These are phyloP conservation scores for Heterobasidion irregulare DNA, from an alignment of 1,284 basidiomycete species.

Conservation along the genomic window DNA sequence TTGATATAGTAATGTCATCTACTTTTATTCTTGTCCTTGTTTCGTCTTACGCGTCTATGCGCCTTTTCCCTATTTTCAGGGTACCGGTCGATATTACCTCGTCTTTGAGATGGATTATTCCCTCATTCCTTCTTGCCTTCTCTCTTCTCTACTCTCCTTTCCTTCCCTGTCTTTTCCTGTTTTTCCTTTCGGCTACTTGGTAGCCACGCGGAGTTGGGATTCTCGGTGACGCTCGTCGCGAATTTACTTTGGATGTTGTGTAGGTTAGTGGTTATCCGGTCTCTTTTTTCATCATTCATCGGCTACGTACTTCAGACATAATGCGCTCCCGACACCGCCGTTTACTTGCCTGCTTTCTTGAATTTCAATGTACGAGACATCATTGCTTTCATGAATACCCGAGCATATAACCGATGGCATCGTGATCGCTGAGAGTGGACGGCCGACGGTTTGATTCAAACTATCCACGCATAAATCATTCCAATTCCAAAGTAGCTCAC, in stretches of 20 bases:
- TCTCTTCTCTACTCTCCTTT: neutral
- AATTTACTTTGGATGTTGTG: neutral
- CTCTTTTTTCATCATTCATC: neutral
- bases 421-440: too few species aligned
- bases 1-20: constrained; percentile 1
- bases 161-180: too few species aligned
- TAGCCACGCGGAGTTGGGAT: too few species aligned
- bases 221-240: neutral
- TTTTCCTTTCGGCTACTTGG: too few species aligned
- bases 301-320: neutral
- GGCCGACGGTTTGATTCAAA: too few species aligned
- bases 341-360: neutral
- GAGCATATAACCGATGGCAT: too few species aligned
- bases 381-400: too few species aligned
- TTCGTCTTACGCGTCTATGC: neutral
- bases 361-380: neutral
- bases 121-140: neutral
- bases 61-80: too few species aligned
- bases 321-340: neutral
- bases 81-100: too few species aligned
- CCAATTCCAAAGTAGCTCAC: too few species aligned
- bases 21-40: neutral
- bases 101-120: neutral
- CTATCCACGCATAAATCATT: too few species aligned
- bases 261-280: neutral